Evolutionary conservation across 352 stramenopile species (phyloP).

Genomic region (Pythium sp.): DNA sequence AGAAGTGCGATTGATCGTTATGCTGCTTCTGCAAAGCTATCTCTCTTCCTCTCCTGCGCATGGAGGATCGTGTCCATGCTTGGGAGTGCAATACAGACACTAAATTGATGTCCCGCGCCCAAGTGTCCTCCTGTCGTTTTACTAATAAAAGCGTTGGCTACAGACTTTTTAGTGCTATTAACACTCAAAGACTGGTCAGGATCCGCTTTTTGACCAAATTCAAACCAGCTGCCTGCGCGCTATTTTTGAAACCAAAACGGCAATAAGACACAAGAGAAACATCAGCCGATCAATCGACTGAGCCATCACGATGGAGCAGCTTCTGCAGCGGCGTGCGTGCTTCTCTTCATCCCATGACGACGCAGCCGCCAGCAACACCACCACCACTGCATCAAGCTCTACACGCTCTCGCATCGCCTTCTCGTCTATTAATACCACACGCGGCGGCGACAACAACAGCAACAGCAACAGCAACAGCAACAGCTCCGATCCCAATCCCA

Average conservation of each 20-base stretch:
- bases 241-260: neutral
- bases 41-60: no score
- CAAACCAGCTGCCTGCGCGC: no score
- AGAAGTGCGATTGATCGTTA: no score
- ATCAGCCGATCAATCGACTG: neutral
- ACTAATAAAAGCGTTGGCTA: no score
- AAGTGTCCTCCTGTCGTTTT: no score
- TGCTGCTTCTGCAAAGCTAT: no score
- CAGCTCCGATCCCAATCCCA: neutral
- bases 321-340: neutral
- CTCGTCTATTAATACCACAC: slow-evolving; percentile 7
- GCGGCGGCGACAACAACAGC: neutral
- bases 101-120: no score
- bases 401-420: neutral
- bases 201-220: no score
- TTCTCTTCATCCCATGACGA: neutral
- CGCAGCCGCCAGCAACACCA: neutral
- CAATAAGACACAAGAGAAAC: neutral
- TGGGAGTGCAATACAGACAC: no score
- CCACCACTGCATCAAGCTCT: neutral
- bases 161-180: no score
- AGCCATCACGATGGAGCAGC: neutral
- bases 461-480: neutral
- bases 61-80: no score
- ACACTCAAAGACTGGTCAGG: no score